Base-by-base conservation (phyloP, 176 grass and related monocot genomes). In the Phoenix dactylifera region DNA sequence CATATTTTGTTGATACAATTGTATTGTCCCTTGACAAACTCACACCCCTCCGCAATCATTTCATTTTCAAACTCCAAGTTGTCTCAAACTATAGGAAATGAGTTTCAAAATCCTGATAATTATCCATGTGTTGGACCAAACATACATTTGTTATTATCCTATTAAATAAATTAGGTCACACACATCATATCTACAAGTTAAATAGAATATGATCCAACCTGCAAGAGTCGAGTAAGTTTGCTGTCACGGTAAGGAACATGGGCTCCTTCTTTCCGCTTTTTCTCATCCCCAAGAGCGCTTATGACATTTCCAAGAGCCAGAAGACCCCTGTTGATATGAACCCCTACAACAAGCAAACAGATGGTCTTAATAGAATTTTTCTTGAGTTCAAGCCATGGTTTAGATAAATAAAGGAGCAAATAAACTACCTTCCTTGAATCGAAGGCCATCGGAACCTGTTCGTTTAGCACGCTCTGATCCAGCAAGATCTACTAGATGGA, bases 271-370 rank as follows among this genome's bases (percentile, higher is more conserved):
- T 98, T 98, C 54, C 88, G 88, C 62, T 93, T 98, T 72, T 93
- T 98, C 57, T 98, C 94, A 79, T 98, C 94, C 69, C 94, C 94
- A 48, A 98, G 88, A 62, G 94, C 88, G 83, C 94, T 93, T 69
- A 98, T 98, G 58, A 98, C 94, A 62, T 93, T 98, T 39, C 94
- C 94, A 59, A 98, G 94, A 50, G 94, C 94, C 20, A 98, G 67
- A 52, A 93, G 94, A 73, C 94, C 94, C 75, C 83, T 86, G 74
- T 98, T 98, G 52, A 98, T 98, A 81, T 98, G 94, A 85, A 98
- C 94, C 65, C 94, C 94, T 98, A 48, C 52, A 82, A 63, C 5
- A 72, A 77, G 69, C 15, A 32, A 39, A 12, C 48, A 59, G 62
- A 59, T 73, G 29, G 5, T 28, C 61, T 64, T 35, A 50, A 49